phyloP scores from a whole-genome alignment of 2,329 filamentous ascomycete genomes.

The Mollisia scopiformis region DNA sequence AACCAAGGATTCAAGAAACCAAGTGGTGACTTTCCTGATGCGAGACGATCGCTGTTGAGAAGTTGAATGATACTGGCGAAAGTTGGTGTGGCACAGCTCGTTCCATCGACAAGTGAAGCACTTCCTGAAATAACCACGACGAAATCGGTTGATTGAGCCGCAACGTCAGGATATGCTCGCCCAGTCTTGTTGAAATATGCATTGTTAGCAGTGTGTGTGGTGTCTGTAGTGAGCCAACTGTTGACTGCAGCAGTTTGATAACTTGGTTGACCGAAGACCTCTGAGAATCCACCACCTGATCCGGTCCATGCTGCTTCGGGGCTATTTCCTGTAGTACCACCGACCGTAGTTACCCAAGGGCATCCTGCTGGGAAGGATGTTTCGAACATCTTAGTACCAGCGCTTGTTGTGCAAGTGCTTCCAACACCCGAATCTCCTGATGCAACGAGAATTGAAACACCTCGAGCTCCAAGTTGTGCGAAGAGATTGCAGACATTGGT shows the following conservation, averaged over 20 bases:
- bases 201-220: conserved; percentile 46
- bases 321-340: conserved; percentile 36
- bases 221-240: conserved; percentile 50
- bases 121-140: conserved; percentile 39
- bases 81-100: conserved; percentile 57
- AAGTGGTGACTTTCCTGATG: conserved; percentile 47
- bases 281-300: conserved; percentile 46
- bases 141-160: conserved; percentile 62
- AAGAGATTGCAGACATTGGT: conserved; percentile 53
- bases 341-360: conserved; percentile 54
- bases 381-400: conserved; percentile 47
- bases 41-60: conserved; percentile 63
- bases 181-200: conserved; percentile 50
- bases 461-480: conserved; percentile 55
- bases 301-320: conserved; percentile 33
- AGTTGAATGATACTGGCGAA: conserved; percentile 61
- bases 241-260: conserved; percentile 46
- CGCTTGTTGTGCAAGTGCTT: conserved; percentile 27
- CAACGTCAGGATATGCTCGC: conserved; percentile 55
- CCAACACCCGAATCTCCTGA: conserved; percentile 52
- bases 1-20: conserved; percentile 50
- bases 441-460: conserved; percentile 51
- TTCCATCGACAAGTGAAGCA: conserved; percentile 48
- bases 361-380: conserved; percentile 53
- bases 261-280: conserved; percentile 43